Percentiles rank a stretch among this genome's conserved stretches.
Conservation (phyloP, 129 eudicot species). For the Centrapalus pauciflorus region DNA sequence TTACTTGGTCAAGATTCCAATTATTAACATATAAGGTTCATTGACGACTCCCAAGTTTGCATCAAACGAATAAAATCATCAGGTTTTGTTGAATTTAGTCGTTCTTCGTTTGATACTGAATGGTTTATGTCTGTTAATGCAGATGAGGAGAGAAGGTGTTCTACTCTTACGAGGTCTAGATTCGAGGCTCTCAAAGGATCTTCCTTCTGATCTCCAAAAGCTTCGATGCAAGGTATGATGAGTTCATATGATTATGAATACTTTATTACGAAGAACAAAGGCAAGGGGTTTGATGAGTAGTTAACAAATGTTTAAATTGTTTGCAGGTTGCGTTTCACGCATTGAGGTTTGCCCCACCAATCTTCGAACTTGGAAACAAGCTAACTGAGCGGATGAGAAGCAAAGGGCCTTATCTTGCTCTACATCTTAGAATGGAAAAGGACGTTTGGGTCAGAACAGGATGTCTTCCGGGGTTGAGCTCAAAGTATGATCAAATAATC, state of each 20-base stretch:
- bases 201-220: slow-evolving; percentile 95
- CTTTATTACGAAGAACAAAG: not conserved
- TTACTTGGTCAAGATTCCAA: slow-evolving; percentile 8
- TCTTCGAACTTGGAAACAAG: slow-evolving; percentile 68
- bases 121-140: slow-evolving; percentile 28
- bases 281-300: too few species aligned
- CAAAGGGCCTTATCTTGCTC: slow-evolving; percentile 92
- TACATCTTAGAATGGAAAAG: slow-evolving; percentile 89
- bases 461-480: slow-evolving; percentile 84
- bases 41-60: slow-evolving; percentile 12
- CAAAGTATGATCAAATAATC: slow-evolving; percentile 58
- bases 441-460: slow-evolving; percentile 99
- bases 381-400: slow-evolving; percentile 78
- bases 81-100: slow-evolving; percentile 1
- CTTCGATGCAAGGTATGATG: slow-evolving; percentile 91
- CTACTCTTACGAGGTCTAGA: slow-evolving; percentile 83
- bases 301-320: not conserved
- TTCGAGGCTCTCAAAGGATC: slow-evolving; percentile 95
- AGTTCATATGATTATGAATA: not conserved
- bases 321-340: slow-evolving; percentile 89
- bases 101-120: not conserved
- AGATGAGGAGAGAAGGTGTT: slow-evolving; percentile 87
- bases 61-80: slow-evolving; percentile 22
- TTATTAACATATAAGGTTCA: not conserved
- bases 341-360: slow-evolving; percentile 75